Evolutionary conservation across 768 basidiomycete species (phyloP), one percentile per base, ranked within the genome.

Genomic region (Epithele typhae): DNA sequence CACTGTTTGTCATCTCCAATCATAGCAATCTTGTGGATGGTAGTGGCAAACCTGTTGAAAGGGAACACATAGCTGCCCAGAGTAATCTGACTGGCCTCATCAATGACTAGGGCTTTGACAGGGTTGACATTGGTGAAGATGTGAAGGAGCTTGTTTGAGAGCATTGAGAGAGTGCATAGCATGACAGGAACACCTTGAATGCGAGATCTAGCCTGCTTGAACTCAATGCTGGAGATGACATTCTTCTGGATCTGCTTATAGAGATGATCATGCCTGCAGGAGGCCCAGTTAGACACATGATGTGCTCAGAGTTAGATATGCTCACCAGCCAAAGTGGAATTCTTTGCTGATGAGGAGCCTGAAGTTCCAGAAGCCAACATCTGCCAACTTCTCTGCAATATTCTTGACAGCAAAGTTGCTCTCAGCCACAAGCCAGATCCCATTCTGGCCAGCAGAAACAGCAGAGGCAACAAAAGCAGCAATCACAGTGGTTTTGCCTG

Each of bases 351-450:
- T 83, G 3, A 92, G 60, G 2, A 92, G 69, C 50, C 69, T 80
- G 76, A 81, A 92, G 8, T 75, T 53, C 3, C 54, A 36, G 48
- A 87, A 78, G 0, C 67, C 72, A 58, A 76, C 68, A 7, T 72
- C 63, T n/a, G 70, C 63, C 15, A 92, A 67, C 67, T 89, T 88
- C 58, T 87, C 84, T 43, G 87, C 89, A 67, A 92, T 91, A 54
- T 92, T 92, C 64, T 89, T 91, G 18, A 92, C 90, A 38, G 87
- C 90, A 40, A 92, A 79, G 69, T 92, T 92, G 15, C 84, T 86
- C 58, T 92, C 86, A 25, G 90, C 87, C 58, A 89, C 69, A 5
- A 92, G 76, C 85, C 87, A 92, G 11, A 90, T 79, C 0, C 84
- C 65, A n/a, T 15, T 46, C 5, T 32, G 33, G 3, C 53, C 58